Evolutionary conservation across 202 grass and related monocot species (phyloP).

Genomic region (Dendrocalamus latiflorus): DNA sequence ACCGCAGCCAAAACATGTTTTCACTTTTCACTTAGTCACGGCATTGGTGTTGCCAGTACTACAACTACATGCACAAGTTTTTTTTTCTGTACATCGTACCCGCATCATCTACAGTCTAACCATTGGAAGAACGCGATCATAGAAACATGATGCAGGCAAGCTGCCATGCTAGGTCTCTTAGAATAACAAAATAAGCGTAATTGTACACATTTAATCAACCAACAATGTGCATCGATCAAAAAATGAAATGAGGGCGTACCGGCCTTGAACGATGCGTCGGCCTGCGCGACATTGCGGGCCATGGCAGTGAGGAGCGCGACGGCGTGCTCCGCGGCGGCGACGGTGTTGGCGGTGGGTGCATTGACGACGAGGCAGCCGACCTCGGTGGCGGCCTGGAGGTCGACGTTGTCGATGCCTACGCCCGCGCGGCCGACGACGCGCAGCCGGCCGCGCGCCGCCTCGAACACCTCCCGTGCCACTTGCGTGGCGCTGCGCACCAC

Average conservation of each 20-base stretch:
- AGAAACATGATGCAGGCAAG: neutral
- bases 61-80: neutral
- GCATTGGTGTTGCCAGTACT: neutral
- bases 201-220: neutral
- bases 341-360: constrained; percentile 74
- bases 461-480: constrained; percentile 77
- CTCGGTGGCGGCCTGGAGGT: constrained; percentile 90
- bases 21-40: neutral
- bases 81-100: neutral
- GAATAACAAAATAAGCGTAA: neutral
- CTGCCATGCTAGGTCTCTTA: neutral
- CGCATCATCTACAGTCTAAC: constrained; percentile 7
- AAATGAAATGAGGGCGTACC: constrained; percentile 36
- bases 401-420: constrained; percentile 88
- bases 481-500: constrained; percentile 68
- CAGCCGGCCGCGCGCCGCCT: constrained; percentile 62
- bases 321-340: constrained; percentile 76
- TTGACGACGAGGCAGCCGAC: constrained; percentile 75
- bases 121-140: neutral
- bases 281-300: constrained; percentile 71
- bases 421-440: constrained; percentile 74
- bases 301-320: constrained; percentile 75
- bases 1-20: neutral
- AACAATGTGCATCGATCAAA: neutral
- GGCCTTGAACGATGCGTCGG: constrained; percentile 72